A percentile compares a stretch with the other conserved stretches of the same genome.
Evolutionary conservation across 192 early-diverging fungal species (phyloP).

Genomic region (Coemansia sp.): DNA sequence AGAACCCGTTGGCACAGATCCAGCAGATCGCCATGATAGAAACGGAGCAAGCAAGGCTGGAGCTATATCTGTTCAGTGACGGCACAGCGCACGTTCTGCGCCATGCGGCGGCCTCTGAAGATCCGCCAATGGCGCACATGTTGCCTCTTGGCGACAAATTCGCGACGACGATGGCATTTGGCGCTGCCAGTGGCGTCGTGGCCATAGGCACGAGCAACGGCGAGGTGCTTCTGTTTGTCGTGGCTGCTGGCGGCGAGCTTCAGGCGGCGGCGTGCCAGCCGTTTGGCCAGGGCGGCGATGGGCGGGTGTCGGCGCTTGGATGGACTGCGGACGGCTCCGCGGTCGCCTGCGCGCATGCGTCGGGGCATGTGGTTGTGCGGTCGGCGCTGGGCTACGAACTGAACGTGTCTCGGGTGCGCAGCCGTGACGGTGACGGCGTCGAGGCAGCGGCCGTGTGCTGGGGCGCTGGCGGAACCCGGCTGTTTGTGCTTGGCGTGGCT

Average conservation of each 20-base stretch:
- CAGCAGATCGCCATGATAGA: conserved; percentile 18
- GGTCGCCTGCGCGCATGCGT: conserved; percentile 35
- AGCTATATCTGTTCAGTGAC: conserved; percentile 29
- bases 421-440: conserved; percentile 1
- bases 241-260: neutral
- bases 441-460: conserved; percentile 14
- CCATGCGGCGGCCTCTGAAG: neutral
- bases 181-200: conserved; percentile 18
- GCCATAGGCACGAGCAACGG: conserved; percentile 33
- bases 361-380: conserved; percentile 39
- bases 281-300: conserved; percentile 15
- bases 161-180: conserved; percentile 24
- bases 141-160: neutral
- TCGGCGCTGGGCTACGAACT: conserved; percentile 38
- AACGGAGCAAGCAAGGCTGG: neutral
- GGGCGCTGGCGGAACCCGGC: conserved; percentile 20
- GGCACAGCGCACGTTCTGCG: conserved; percentile 17
- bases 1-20: conserved; percentile 21
- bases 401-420: conserved; percentile 24
- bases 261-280: conserved; percentile 2
- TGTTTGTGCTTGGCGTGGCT: conserved; percentile 9
- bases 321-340: conserved; percentile 41
- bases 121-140: neutral
- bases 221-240: conserved; percentile 20
- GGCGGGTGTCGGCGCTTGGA: conserved; percentile 17